Conservation (phyloP, 345 rosid species). For the Sonneratia alba region DNA sequence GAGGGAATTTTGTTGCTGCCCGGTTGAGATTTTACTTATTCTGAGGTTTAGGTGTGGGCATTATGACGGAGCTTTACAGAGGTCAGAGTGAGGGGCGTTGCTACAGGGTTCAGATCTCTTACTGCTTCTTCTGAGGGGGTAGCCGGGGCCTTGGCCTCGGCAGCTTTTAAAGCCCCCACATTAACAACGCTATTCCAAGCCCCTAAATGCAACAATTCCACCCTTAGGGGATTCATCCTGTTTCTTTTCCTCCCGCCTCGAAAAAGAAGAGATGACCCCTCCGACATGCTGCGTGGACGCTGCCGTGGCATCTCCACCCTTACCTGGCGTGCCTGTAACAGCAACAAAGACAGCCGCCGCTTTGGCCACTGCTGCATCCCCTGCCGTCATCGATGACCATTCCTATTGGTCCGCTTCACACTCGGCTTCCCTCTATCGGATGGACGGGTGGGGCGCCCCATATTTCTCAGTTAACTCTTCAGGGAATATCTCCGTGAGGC, state of each 20-base stretch:
- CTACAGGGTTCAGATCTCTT: constrained; percentile 23
- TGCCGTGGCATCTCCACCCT: constrained; percentile 52
- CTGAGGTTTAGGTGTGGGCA: background rate
- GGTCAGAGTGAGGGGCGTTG: constrained; percentile 12
- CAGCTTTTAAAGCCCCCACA: constrained; percentile 94
- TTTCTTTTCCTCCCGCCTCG: constrained; percentile 11
- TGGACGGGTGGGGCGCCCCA: constrained; percentile 90
- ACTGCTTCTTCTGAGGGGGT: constrained; percentile 96
- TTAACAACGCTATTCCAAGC: constrained; percentile 23
- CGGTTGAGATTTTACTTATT: background rate
- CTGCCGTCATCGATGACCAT: constrained; percentile 12
- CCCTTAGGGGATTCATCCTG: constrained; percentile 12
- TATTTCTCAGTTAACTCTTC: constrained; percentile 63
- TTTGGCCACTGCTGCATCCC: constrained; percentile 10
- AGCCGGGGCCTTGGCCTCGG: constrained; percentile 99
- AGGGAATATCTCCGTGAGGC: constrained; percentile 64
- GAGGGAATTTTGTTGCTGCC: background rate
- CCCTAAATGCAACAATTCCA: constrained; percentile 8
- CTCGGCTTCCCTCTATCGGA: constrained; percentile 56
- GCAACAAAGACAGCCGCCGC: constrained; percentile 24
- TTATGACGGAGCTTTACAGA: constrained; percentile 11
- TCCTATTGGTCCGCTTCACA: constrained; percentile 62
- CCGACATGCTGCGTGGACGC: constrained; percentile 68
- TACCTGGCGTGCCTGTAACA: constrained; percentile 43
- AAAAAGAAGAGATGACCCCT: constrained; percentile 69